Percentiles rank a stretch among this genome's conserved stretches.
Conservation (phyloP, 139 green algal species). For the Ettlia oleoabundans region DNA sequence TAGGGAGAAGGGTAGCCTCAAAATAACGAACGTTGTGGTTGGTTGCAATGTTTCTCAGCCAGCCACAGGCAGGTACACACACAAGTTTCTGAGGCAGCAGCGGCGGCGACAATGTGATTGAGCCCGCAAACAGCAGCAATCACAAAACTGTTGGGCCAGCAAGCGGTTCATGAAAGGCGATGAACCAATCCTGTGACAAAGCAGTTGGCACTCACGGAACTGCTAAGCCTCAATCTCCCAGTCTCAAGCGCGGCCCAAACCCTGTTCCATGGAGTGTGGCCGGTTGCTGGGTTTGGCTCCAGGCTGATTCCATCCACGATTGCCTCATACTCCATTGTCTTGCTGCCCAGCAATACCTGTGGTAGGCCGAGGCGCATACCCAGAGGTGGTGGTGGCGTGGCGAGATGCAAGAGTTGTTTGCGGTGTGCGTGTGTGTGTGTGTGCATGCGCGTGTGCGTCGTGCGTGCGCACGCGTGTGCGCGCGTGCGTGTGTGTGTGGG, state of each 20-base stretch:
- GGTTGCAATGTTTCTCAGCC: too few species aligned
- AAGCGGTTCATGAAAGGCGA: too few species aligned
- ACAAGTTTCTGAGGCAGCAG: too few species aligned
- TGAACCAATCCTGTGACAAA: background rate
- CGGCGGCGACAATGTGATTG: too few species aligned
- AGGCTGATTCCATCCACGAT: background rate
- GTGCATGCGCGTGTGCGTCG: too few species aligned
- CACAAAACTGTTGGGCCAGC: too few species aligned
- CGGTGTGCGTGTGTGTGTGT: background rate
- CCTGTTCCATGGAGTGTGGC: background rate
- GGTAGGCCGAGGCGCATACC: background rate
- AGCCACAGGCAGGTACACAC: too few species aligned
- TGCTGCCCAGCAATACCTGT: constrained; percentile 22
- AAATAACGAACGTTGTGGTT: too few species aligned
- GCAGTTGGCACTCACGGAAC: background rate
- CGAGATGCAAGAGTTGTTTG: background rate
- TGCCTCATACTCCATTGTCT: background rate
- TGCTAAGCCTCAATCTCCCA: background rate
- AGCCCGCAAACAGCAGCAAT: too few species aligned
- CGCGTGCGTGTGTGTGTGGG: too few species aligned
- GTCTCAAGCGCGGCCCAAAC: background rate
- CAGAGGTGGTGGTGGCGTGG: background rate
- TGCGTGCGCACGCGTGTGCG: too few species aligned
- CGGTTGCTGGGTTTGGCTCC: background rate
- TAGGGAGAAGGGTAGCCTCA: too few species aligned